phyloP scores from a whole-genome alignment of 2,329 filamentous ascomycete species.

The Cercospora berteroae region DNA sequence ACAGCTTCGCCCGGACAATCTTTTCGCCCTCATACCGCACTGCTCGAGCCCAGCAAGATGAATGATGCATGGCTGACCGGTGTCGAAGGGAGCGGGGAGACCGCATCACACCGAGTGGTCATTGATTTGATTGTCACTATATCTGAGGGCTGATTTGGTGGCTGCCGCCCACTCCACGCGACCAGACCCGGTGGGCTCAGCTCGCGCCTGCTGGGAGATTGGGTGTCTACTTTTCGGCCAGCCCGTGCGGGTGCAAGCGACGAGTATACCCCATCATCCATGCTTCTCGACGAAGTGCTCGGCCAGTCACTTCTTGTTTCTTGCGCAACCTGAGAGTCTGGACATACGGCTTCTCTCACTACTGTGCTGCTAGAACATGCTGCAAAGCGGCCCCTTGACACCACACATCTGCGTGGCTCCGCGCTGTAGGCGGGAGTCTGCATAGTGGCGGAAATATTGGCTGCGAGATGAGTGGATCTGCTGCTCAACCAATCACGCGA shows the following conservation, averaged over 20 bases:
- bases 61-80: neutral
- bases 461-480: neutral
- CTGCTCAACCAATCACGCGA: neutral
- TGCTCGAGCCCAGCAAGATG: neutral
- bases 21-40: neutral
- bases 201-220: neutral
- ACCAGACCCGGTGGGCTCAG: neutral
- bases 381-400: neutral
- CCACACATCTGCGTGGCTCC: neutral
- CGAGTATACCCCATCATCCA: neutral
- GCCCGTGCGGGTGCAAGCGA: neutral
- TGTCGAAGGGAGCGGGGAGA: neutral
- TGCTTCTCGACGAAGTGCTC: neutral
- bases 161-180: neutral
- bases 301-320: neutral
- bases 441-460: slow-evolving; percentile 1
- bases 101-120: neutral
- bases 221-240: neutral
- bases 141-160: neutral
- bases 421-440: neutral
- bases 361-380: neutral
- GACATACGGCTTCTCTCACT: neutral
- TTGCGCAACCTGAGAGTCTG: neutral
- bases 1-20: neutral
- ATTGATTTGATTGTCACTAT: neutral